Percentiles rank a stretch among this genome's conserved stretches.
These are phyloP conservation scores for Boletus subcaerulescens DNA, from an alignment of 768 basidiomycete genomes.

Conservation along the genomic window DNA sequence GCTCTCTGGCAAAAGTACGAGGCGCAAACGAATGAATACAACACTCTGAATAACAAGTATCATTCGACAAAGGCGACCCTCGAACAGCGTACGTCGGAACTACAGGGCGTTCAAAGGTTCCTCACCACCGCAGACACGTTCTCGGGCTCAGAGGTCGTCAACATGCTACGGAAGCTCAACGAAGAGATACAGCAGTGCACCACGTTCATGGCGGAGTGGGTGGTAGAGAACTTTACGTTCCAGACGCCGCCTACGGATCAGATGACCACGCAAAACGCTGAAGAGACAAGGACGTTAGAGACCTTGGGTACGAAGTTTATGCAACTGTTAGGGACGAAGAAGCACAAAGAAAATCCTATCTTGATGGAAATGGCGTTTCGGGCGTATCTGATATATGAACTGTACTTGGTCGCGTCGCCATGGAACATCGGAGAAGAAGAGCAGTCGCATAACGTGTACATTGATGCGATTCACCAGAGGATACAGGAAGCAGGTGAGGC, in stretches of 20 bases:
- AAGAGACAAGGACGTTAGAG: conserved; percentile 10
- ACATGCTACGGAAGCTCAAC: conserved; percentile 42
- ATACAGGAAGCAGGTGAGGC: conserved; percentile 34
- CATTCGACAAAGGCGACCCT: conserved; percentile 28
- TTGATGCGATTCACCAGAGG: conserved; percentile 30
- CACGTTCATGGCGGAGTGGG: conserved; percentile 42
- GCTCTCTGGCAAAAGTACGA: conserved; percentile 11
- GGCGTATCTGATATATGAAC: conserved; percentile 21
- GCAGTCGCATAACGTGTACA: conserved; percentile 13
- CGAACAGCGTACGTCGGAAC: conserved; percentile 39
- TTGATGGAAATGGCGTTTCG: conserved; percentile 33
- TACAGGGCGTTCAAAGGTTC: conserved; percentile 42
- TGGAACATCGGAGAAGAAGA: conserved; percentile 24
- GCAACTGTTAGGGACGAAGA: conserved; percentile 18
- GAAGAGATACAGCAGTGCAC: conserved; percentile 44
- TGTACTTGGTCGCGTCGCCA: conserved; percentile 19
- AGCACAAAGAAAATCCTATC: conserved; percentile 27
- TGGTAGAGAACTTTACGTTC: conserved; percentile 37
- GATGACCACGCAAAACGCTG: neutral
- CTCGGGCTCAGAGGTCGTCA: conserved; percentile 44
- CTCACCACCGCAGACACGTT: conserved; percentile 38
- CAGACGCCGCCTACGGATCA: conserved; percentile 4
- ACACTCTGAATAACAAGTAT: conserved; percentile 2
- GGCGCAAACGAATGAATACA: conserved; percentile 14
- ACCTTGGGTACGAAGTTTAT: conserved; percentile 16